Evolutionary conservation across 768 basidiomycete genomes (phyloP).

Genomic region (Cystofilobasidium ferigula): DNA sequence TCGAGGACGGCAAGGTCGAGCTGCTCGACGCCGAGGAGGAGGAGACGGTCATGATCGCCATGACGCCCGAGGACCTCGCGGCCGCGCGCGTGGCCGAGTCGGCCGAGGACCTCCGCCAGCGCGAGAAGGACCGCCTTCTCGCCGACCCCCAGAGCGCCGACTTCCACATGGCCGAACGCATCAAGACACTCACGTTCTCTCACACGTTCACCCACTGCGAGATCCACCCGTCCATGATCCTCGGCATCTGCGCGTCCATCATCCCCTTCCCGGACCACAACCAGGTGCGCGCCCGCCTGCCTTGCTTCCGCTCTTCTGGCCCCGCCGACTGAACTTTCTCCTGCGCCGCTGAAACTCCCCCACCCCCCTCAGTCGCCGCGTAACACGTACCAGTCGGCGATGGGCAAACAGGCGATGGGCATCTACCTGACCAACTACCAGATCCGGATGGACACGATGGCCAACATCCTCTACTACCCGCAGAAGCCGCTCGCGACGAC

Average conservation of each 20-base stretch:
- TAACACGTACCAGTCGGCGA: conserved; percentile 99
- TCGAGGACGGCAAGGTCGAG: conserved; percentile 83
- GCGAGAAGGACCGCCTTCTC: conserved; percentile 32
- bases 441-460: conserved; percentile 99
- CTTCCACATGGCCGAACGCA: conserved; percentile 73
- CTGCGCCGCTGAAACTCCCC: background rate
- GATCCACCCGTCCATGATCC: conserved; percentile 97
- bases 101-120: conserved; percentile 29
- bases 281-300: conserved; percentile 51
- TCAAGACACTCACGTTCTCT: conserved; percentile 71
- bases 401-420: conserved; percentile 99
- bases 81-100: conserved; percentile 53
- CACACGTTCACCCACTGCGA: conserved; percentile 99
- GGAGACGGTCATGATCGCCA: conserved; percentile 98
- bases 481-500: conserved; percentile 98
- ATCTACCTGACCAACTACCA: conserved; percentile 97
- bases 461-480: conserved; percentile 97
- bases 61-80: conserved; percentile 93
- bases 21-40: conserved; percentile 96
- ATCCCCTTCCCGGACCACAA: conserved; percentile 99
- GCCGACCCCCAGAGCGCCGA: conserved; percentile 39
- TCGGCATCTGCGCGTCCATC: conserved; percentile 96
- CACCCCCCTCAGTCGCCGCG: conserved; percentile 66
- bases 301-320: background rate
- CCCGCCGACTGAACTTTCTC: background rate